Evolutionary conservation across 495 filamentous ascomycete genomes (phyloP), one percentile per base, ranked within the genome.

Genomic region (Hyaloscypha variabilis): DNA sequence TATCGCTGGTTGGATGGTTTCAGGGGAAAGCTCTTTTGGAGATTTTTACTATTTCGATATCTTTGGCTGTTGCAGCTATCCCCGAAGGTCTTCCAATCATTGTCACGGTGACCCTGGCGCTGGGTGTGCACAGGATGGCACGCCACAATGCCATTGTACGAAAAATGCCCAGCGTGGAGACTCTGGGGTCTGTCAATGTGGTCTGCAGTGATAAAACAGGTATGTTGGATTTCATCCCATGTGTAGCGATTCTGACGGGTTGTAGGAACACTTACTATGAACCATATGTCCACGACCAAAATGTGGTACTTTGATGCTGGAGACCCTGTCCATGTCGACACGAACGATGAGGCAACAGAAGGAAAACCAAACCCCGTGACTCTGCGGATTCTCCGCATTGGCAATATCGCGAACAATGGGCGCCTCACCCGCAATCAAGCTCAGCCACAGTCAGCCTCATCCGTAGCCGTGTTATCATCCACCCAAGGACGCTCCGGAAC

Each of bases 241-340:
- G 10, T 19, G 11, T 23, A 26, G 5, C 64, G 61, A 3, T 71
- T 6, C 24, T 69, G 42, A 69, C 34, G 23, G 5, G 36, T 14
- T 4, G 29, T 30, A 73, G 71, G 94, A 25, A 99, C 95, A 24
- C 76, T 99, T 59, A 99, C 95, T 0, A 91, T 91, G 76, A 99
- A 98, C 73, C 96, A 98, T 72, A 97, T 98, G 94, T 96, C 96
- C 2, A 94, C 96, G 2, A 95, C 93, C 21, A 96, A 96, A 71
- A 87, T 98, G 79, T 99, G 95, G 95, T 89, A 92, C 71, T 93
- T 95, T 70, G 91, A 92, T 64, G 84, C 86, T 25, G 74, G 80
- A 1, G 81, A 81, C 21, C 88, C 92, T 17, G 81, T 95, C 29
- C 88, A 95, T 68, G 86, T 96, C 8, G 85, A 90, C 54, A 87